Evolutionary conservation across 1,139 yeast genomes (phyloP), one percentile per base, ranked within the genome.

Genomic region (Yamadazyma pseudoaaseri): DNA sequence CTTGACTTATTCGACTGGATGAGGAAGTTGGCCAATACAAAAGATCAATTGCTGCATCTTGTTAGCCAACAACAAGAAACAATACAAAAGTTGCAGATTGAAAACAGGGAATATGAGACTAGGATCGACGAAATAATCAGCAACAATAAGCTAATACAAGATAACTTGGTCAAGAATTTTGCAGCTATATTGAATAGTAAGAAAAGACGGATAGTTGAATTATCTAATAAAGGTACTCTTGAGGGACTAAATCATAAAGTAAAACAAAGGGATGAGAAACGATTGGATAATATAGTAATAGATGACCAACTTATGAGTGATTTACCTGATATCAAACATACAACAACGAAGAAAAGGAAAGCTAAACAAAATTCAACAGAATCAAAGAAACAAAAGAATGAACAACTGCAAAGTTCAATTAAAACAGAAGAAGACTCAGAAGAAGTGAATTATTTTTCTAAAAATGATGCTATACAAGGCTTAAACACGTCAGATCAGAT

Each of bases 101-200:
- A 44, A 24, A 31, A 38, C n/a, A 31, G 32, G 15, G 34, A 23
- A n/a, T 44, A 33, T 28, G 36, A 44, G 16, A 20, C 27, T 13
- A 33, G 36, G 20, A 16, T 38, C 6, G 27, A 26, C 4, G 38
- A 43, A 4, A 26, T 30, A 3, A 20, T 16, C 2, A 20, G 24
- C 3, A 65, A 66, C 28, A 59, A 60, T 38, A 38, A 53, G 11
- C 25, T 26, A 12, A 58, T 69, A 3, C 41, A 62, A 3, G 38
- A 47, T 2, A 73, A 70, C 44, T 35, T 68, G 21, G 64, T 65
- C 38, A 53, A 49, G 36, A 63, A 65, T 42, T 66, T 66, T 34
- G 61, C 60, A 39, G 62, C 55, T 33, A 57, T 65, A 5, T 48
- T 70, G 29, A 57, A 60, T 35, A 41, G 62, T 16, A 70, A 70